Conservation (phyloP, 371 early-diverging fungal species). For the Mortierella polycephala region DNA sequence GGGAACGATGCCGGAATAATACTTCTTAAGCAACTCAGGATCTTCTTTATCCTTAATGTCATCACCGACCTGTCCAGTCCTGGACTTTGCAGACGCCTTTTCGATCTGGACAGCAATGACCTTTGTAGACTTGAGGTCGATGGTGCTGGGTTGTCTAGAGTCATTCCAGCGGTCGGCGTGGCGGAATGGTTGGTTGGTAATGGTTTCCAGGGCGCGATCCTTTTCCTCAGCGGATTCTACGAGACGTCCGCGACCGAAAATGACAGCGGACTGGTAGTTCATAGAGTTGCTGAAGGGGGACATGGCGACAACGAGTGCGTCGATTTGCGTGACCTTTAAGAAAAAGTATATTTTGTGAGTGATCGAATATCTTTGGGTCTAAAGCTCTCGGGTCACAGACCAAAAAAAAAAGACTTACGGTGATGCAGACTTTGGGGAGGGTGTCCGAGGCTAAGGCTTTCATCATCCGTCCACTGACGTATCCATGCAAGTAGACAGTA, state of each 20-base stretch:
- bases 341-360: not conserved
- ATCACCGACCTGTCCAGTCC: slow-evolving; percentile 50
- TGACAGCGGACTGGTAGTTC: slow-evolving; percentile 57
- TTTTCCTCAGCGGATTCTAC: slow-evolving; percentile 54
- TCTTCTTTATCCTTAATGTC: slow-evolving; percentile 47
- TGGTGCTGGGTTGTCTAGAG: slow-evolving; percentile 33
- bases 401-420: slow-evolving; percentile 25
- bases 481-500: slow-evolving; percentile 57
- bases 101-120: slow-evolving; percentile 59
- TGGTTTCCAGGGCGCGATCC: slow-evolving; percentile 39
- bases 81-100: slow-evolving; percentile 54
- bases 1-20: slow-evolving; percentile 48
- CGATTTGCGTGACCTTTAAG: slow-evolving; percentile 48
- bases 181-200: slow-evolving; percentile 56
- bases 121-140: slow-evolving; percentile 54
- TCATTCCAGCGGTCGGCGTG: slow-evolving; percentile 56
- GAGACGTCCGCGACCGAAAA: slow-evolving; percentile 55
- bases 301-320: slow-evolving; percentile 55
- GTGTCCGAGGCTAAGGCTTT: slow-evolving; percentile 51
- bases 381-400: not conserved
- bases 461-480: slow-evolving; percentile 57
- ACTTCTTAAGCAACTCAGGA: slow-evolving; percentile 37
- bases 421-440: slow-evolving; percentile 51
- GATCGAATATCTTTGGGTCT: not conserved
- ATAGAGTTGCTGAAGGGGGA: slow-evolving; percentile 57